Evolutionary conservation across 257 asterid species (phyloP), one percentile per base, ranked within the genome.

Genomic region (Paraleonurus japonicus): DNA sequence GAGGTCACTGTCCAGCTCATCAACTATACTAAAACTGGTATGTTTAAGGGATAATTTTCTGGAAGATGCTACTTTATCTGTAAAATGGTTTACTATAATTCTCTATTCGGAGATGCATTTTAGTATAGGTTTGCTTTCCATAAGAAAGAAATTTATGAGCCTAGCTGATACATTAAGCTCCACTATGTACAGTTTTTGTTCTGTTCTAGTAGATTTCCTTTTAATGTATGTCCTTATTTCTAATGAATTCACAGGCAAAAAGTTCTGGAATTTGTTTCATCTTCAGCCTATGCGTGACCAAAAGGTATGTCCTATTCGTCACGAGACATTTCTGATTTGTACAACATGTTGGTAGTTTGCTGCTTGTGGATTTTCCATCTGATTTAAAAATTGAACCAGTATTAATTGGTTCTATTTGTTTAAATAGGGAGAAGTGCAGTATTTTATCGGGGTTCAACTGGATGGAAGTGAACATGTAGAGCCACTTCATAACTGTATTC

Each of bases 261-360:
- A 95, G 81, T 95, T 95, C 81, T 95, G 99, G 99, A 95, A 95
- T 68, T 83, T 95, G 84, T 95, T 95, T 79, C 99, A 95, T 85
- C 86, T 95, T 67, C 99, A 95, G 84, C 99, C 99, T 76, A 95
- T 95, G 99, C 98, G 99, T 83, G 99, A 95, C 75, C 99, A 95
- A 53, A 95, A 88, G 99, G 99, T 94, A 76, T 12, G 16, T n/a
- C 97, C 96, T 91, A 76, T 9, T 15, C 17, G n/a, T 64, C 50
- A 24, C 0, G 61, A 30, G 11, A 43, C 45, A 28, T 77, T 32
- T 71, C 63, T 20, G 72, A 48, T 55, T 24, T 27, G 11, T 37
- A 4, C 58, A 53, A 23, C 65, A 19, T 60, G 59, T 68, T 45
- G 26, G 12, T 61, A 27, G 43, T 69, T 22, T 27, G 10, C 30